Conservation (phyloP, 2,329 filamentous ascomycete species). For the Fusarium miscanthi region DNA sequence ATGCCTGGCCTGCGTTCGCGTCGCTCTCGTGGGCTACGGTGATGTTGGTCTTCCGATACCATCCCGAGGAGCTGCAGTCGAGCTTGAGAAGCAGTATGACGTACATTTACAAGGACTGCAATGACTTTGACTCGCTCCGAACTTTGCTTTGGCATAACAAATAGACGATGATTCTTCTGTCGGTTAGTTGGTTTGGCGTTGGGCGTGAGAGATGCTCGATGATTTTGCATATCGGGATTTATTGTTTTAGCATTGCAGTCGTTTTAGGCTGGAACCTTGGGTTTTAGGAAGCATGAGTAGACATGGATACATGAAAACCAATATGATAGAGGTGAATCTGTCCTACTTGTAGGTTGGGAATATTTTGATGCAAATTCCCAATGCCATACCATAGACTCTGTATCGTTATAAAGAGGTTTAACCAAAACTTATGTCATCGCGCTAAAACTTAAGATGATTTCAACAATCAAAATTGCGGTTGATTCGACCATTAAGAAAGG, state of each 20-base stretch:
- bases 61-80: constrained; percentile 90
- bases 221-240: constrained; percentile 32
- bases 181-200: constrained; percentile 36
- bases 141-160: constrained; percentile 90
- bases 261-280: constrained; percentile 9
- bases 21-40: constrained; percentile 90
- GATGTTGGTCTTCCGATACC: constrained; percentile 94
- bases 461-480: neutral
- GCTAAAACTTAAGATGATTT: neutral
- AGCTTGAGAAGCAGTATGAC: constrained; percentile 96
- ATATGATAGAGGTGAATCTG: constrained; percentile 18
- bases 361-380: neutral
- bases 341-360: neutral
- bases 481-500: neutral
- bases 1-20: constrained; percentile 94
- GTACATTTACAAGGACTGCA: constrained; percentile 93
- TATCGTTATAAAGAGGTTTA: neutral
- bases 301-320: constrained; percentile 16
- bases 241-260: constrained; percentile 12
- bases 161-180: constrained; percentile 49
- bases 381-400: neutral
- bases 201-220: constrained; percentile 11
- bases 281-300: constrained; percentile 25
- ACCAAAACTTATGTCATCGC: neutral
- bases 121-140: constrained; percentile 87